phyloP scores from a whole-genome alignment of 2,329 filamentous ascomycete species.

The Fusarium sp. region DNA sequence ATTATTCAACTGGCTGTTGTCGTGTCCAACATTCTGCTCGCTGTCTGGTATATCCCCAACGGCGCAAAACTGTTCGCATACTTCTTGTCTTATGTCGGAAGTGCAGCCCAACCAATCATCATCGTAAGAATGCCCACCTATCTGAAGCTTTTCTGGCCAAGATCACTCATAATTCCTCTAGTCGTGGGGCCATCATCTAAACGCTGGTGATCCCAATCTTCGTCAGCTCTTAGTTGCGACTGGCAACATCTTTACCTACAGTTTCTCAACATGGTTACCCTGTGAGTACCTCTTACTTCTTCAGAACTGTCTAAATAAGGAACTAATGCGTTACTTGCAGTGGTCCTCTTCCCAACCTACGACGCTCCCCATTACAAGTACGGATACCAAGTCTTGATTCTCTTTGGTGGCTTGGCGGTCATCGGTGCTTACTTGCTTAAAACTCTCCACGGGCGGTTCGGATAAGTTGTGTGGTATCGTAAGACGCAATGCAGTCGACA shows the following conservation, averaged over 20 bases:
- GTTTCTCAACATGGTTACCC: not conserved
- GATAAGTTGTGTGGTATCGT: not conserved
- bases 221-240: not conserved
- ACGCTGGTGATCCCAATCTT: not conserved
- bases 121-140: not conserved
- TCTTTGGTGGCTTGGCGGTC: conserved; percentile 48
- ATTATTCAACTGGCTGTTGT: not conserved
- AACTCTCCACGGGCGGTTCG: not conserved
- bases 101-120: not conserved
- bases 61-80: not conserved
- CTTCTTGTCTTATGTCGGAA: not conserved
- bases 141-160: accelerated
- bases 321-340: not conserved
- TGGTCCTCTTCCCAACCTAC: conserved; percentile 49
- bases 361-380: conserved; percentile 51
- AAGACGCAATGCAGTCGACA: not conserved
- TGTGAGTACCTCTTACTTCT: not conserved
- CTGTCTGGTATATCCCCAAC: not conserved
- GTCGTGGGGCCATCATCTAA: not conserved
- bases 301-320: accelerated
- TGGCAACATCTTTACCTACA: not conserved
- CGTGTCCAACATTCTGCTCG: not conserved
- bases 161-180: not conserved
- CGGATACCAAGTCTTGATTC: conserved; percentile 50
- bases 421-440: conserved; percentile 22